These are phyloP conservation scores for Omphalea diandra DNA, from an alignment of 441 rosid genomes.

Conservation along the genomic window DNA sequence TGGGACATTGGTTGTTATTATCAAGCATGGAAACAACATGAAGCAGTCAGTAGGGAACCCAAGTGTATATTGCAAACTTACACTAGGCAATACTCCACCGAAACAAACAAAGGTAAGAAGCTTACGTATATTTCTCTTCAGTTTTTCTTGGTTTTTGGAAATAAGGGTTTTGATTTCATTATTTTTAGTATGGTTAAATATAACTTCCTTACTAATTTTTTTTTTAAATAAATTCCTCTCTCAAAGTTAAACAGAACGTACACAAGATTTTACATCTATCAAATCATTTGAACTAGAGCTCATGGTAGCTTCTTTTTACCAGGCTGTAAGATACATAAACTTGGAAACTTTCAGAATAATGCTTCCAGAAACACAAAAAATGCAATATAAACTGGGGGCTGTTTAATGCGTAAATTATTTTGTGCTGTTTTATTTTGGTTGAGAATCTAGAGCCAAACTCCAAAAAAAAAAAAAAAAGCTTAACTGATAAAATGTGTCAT, in stretches of 20 bases:
- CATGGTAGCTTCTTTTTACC: neutral
- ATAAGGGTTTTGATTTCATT: neutral
- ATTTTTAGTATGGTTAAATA: neutral
- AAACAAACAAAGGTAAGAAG: constrained; percentile 79
- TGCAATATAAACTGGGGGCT: too few species aligned
- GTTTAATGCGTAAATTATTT: neutral
- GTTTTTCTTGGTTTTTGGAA: neutral
- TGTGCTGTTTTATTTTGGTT: neutral
- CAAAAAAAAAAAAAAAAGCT: too few species aligned
- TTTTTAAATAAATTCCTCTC: too few species aligned
- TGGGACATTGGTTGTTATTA: constrained; percentile 89
- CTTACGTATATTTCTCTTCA: constrained; percentile 10
- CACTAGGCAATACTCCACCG: constrained; percentile 88
- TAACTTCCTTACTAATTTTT: neutral
- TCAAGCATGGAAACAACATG: constrained; percentile 98
- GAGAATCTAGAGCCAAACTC: too few species aligned
- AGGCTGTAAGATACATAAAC: neutral
- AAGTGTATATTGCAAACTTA: constrained; percentile 89
- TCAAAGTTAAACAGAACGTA: neutral
- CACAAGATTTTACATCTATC: neutral
- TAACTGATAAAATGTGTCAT: too few species aligned
- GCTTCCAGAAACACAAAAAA: neutral
- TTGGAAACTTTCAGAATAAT: neutral
- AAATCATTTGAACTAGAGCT: neutral
- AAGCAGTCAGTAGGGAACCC: constrained; percentile 99